Evolutionary conservation across 73 alveolate genomes (phyloP), one percentile per base, ranked within the genome.

Genomic region (Paramecium primaurelia): DNA sequence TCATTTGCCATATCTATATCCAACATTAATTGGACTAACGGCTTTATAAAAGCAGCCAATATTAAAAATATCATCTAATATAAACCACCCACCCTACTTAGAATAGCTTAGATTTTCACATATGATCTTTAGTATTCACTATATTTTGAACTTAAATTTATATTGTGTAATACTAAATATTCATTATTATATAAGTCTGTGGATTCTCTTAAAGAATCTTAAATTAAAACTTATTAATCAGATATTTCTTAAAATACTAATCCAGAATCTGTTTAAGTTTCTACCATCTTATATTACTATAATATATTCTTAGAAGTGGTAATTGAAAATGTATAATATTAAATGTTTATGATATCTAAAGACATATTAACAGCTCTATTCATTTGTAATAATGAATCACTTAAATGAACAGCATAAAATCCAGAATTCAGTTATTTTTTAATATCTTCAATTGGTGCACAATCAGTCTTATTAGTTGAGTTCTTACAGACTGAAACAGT

Each of bases 1-100:
- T 28, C 84, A 64, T 64, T 64, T 28, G 84, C 84, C 84, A 64
- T 64, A 64, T 64, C 84, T 3, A 64, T 64, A 12, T 64, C 84
- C 47, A 64, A 34, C 84, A 64, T 64, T 28, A 64, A 12, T 32
- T 28, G 12, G 25, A 34, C 47, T 11, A 64, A 32, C 42, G 84
- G 84, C 22, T 64, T 64, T 7, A 64, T 1, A 32, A 64, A 64
- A 64, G 84, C 51, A 32, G 84, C 84, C 47, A 64, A 32, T 11
- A 64, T 28, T n/a, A 64, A 64, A 34, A 32, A 64, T 64, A 64
- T 64, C 26, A 64, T 32, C 28, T 64, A 64, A 64, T 64, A 64
- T 34, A 64, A 28, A 2, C 84, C 84, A 3, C 84, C 84, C 10
- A 64, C 84, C 10, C 84, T 64, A 9, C 84, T 64, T 32, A 64